Evolutionary conservation across 352 stramenopile genomes (phyloP).

Genomic region (Elongisporangium anandrum): DNA sequence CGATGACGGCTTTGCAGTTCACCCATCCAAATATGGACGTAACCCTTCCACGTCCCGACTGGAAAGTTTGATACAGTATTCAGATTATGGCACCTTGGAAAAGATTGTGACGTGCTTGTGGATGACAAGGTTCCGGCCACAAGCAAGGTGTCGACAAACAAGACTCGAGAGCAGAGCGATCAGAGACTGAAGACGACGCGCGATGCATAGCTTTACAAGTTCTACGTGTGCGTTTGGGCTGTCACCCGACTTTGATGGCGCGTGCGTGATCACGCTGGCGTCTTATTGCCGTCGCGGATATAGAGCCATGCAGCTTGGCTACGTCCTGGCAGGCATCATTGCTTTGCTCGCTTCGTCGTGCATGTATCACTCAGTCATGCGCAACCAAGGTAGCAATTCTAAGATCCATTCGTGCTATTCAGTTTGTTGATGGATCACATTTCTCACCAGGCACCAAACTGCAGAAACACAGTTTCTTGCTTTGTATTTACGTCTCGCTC

Average conservation of each 20-base stretch:
- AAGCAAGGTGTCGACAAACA: too few species aligned
- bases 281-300: conserved; percentile 28
- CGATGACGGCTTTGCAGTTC: too few species aligned
- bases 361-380: conserved; percentile 38
- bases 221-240: conserved; percentile 52
- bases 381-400: background rate
- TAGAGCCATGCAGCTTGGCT: conserved; percentile 28
- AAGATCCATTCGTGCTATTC: too few species aligned
- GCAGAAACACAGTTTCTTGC: conserved; percentile 44
- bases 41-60: too few species aligned
- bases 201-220: conserved; percentile 17
- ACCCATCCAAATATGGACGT: too few species aligned
- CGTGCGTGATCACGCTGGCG: conserved; percentile 36
- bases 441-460: conserved; percentile 21
- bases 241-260: conserved; percentile 23
- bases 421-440: too few species aligned
- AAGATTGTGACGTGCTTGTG: too few species aligned
- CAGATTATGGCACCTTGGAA: too few species aligned
- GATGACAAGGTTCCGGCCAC: too few species aligned
- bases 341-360: conserved; percentile 23
- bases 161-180: too few species aligned
- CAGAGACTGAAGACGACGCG: too few species aligned
- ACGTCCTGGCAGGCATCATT: conserved; percentile 30
- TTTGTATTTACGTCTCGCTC: conserved; percentile 39
- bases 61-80: too few species aligned